A percentile compares a stretch with the other conserved stretches of the same genome.
Conservation (phyloP, 2,329 filamentous ascomycete genomes). For the Exophiala sp. region DNA sequence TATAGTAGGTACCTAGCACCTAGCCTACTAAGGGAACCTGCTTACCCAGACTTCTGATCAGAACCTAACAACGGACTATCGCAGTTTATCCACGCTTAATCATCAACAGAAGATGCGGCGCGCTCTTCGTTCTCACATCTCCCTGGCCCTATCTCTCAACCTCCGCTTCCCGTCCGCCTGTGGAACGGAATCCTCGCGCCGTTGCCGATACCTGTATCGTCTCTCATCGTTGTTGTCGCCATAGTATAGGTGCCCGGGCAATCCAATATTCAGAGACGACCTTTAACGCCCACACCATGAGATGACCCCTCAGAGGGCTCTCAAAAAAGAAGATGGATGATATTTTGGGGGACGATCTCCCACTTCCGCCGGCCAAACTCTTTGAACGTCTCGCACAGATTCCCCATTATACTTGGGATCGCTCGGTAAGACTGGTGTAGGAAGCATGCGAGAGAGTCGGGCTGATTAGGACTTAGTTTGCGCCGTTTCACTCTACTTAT, state of each 20-base stretch:
- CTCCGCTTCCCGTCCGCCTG: slow-evolving; percentile 4
- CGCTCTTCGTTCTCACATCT: slow-evolving; percentile 2
- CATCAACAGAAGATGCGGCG: slow-evolving; percentile 4
- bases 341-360: slow-evolving; percentile 43
- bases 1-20: too few relatives aligned
- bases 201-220: not conserved
- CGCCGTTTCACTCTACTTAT: slow-evolving; percentile 58
- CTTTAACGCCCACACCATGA: slow-evolving; percentile 11
- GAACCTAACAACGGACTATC: not conserved
- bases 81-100: slow-evolving; percentile 10
- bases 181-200: not conserved
- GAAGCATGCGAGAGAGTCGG: not conserved
- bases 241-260: not conserved
- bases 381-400: slow-evolving; percentile 68
- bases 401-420: slow-evolving; percentile 71
- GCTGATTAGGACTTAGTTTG: slow-evolving; percentile 26
- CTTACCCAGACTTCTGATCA: not conserved
- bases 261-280: not conserved
- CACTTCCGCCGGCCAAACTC: slow-evolving; percentile 58
- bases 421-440: slow-evolving; percentile 38
- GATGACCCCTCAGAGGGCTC: slow-evolving; percentile 11
- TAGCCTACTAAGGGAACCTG: too few relatives aligned
- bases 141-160: not conserved
- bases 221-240: not conserved
- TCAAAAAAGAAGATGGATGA: slow-evolving; percentile 23